Percentiles rank a stretch among this genome's conserved stretches.
phyloP scores from a whole-genome alignment of 2,329 filamentous ascomycete genomes.

The Cordyceps tenuipes region DNA sequence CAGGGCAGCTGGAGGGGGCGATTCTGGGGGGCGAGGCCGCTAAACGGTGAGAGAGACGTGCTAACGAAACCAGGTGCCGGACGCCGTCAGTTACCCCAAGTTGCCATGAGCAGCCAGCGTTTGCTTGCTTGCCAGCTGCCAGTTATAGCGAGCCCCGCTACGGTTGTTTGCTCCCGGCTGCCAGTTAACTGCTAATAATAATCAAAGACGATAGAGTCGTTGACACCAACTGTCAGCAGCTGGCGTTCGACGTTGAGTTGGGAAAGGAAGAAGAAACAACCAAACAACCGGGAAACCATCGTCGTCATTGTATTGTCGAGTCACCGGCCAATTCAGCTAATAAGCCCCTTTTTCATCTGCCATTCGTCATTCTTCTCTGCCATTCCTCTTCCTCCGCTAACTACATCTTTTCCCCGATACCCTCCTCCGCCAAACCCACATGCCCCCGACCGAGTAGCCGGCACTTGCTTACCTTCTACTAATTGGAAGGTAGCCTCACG shows the following conservation, averaged over 20 bases:
- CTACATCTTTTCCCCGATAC: background rate
- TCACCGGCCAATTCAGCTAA: background rate
- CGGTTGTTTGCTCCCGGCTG: background rate
- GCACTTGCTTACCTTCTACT: conserved; percentile 8
- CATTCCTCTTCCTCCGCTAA: background rate
- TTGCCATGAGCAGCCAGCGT: conserved; percentile 8
- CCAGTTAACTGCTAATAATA: too few relatives aligned
- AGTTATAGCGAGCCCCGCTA: background rate
- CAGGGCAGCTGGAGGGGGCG: background rate
- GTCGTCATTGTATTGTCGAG: too few relatives aligned
- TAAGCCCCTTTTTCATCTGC: background rate
- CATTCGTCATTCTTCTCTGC: background rate
- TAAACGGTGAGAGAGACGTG: background rate
- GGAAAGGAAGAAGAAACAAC: background rate
- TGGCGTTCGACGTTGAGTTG: background rate
- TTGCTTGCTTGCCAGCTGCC: conserved; percentile 1
- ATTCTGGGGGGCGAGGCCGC: background rate
- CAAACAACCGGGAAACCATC: background rate
- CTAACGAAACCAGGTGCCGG: background rate
- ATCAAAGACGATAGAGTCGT: too few relatives aligned
- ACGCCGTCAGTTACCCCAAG: conserved; percentile 1
- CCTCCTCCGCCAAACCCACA: background rate
- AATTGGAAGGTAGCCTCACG: background rate
- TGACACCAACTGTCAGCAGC: background rate
- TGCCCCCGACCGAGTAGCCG: conserved; percentile 10